Base-by-base conservation (phyloP, 352 stramenopile genomes). In the Plasmopara halstedii region DNA sequence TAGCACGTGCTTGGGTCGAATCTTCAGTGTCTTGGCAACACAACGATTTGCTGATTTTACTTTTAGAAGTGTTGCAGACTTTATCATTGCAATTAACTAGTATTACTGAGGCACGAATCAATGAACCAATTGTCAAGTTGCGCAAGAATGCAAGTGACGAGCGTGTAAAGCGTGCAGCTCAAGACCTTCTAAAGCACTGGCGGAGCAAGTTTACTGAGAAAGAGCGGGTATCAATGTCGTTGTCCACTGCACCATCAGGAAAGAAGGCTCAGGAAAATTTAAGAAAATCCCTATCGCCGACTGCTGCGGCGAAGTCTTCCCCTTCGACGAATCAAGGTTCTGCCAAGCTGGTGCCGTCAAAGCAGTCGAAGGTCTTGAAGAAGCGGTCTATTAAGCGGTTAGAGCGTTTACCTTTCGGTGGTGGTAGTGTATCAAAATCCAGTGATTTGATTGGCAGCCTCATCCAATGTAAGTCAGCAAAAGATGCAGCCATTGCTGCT, bases 131-230 rank as follows among this genome's bases (percentile, higher is more conserved):
- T 62, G 81, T 93, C 43, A 78, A 88, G 62, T 67, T 93, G 29
- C 73, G 76, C 54, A 93, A 93, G 45, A 78, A 64, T 25, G 75
- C 78, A 35, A 64, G 70, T 18, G 75, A 90, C 56, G 81, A 93
- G 42, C 74, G 79, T 15, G 78, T 93, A 31, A 83, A 83, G 41
- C 76, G 77, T 11, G 65, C 76, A 7, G 81, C 81, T 4, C 81
- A 93, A 46, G 78, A 93, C 37, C 57, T 93, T 35, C 76, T 93
- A 33, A 93, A 93, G 56, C 79, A 78, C 64, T 93, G 81, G 81
- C 67, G 79, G 46, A 67, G 58, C 50, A 82, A 79, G 47, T 93
- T 90, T 37, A 93, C 81, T n/a, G 76, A 88, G 45, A 92, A 92
- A 48, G 69, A 86, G 21, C 88, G 84, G 42, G 37, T 70, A 2